Evolutionary conservation across 176 grass and related monocot species (phyloP).

Genomic region (Carex scoparia): DNA sequence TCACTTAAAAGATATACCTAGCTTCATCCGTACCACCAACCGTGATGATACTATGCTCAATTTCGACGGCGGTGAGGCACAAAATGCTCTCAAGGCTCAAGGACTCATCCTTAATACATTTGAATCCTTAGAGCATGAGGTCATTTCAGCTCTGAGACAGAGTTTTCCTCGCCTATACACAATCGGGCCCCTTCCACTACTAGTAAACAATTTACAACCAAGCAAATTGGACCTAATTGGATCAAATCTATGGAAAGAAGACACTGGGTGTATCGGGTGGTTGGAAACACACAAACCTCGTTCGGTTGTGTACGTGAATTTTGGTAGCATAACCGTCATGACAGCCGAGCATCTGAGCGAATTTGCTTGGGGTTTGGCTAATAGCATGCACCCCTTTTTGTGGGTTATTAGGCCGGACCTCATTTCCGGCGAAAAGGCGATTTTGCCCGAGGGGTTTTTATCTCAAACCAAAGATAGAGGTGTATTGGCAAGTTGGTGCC

Average conservation of each 20-base stretch:
- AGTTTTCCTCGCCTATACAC: slow-evolving; percentile 42
- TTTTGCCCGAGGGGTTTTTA: slow-evolving; percentile 40
- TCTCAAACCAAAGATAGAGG: slow-evolving; percentile 33
- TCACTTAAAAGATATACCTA: slow-evolving; percentile 63
- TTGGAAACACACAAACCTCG: slow-evolving; percentile 30
- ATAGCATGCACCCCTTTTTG: slow-evolving; percentile 44
- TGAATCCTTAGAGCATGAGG: slow-evolving; percentile 45
- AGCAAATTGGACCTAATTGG: slow-evolving; percentile 29
- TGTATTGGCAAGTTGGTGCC: slow-evolving; percentile 48
- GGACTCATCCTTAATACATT: slow-evolving; percentile 71
- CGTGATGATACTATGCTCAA: slow-evolving; percentile 48
- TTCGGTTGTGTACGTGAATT: slow-evolving; percentile 86
- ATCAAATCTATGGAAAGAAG: slow-evolving; percentile 62
- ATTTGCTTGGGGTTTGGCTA: slow-evolving; percentile 72
- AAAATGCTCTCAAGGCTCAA: slow-evolving; percentile 32
- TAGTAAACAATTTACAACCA: slow-evolving; percentile 27
- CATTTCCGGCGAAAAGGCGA: slow-evolving; percentile 38
- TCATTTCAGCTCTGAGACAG: slow-evolving; percentile 35
- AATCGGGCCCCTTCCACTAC: slow-evolving; percentile 40
- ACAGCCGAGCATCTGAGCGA: slow-evolving; percentile 32
- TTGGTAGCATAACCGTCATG: slow-evolving; percentile 64
- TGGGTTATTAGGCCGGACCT: slow-evolving; percentile 65
- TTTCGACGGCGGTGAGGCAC: slow-evolving; percentile 30
- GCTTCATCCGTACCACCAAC: slow-evolving; percentile 62
- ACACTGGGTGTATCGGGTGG: slow-evolving; percentile 48